phyloP scores from a whole-genome alignment of 345 rosid species.

The Xanthoceras sorbifolium region DNA sequence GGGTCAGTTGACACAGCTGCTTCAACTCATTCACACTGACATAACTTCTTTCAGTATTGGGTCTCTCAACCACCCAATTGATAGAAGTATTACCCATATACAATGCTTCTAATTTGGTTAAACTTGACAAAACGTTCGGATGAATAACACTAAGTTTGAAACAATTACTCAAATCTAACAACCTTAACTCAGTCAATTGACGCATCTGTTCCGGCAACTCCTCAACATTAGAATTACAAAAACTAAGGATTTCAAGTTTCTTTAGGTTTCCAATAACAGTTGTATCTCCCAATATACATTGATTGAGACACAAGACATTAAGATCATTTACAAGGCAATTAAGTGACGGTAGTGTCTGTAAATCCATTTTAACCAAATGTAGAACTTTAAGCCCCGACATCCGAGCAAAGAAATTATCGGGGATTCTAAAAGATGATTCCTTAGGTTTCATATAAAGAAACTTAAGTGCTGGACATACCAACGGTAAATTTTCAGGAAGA shows the following conservation, averaged over 20 bases:
- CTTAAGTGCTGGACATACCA: neutral
- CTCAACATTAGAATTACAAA: neutral
- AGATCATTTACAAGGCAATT: neutral
- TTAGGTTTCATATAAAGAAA: neutral
- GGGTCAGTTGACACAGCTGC: slow-evolving; percentile 10
- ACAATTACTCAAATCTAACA: too few species aligned
- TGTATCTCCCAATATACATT: neutral
- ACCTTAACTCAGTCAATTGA: too few species aligned
- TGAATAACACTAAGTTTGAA: too few species aligned
- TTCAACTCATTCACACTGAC: slow-evolving; percentile 27
- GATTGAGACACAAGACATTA: slow-evolving; percentile 18
- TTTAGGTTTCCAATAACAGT: neutral
- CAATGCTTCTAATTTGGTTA: slow-evolving; percentile 30
- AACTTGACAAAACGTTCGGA: neutral
- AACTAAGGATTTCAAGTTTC: slow-evolving; percentile 21
- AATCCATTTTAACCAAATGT: neutral
- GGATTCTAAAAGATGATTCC: neutral
- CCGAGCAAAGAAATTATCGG: slow-evolving; percentile 2
- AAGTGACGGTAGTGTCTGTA: slow-evolving; percentile 22
- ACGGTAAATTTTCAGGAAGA: neutral
- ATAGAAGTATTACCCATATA: slow-evolving; percentile 17
- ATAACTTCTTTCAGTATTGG: neutral
- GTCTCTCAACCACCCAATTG: neutral
- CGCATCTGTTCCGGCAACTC: slow-evolving; percentile 26
- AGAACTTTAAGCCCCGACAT: slow-evolving; percentile 28